phyloP scores from a whole-genome alignment of 192 early-diverging fungal species.

The Backusella mclennaniae region DNA sequence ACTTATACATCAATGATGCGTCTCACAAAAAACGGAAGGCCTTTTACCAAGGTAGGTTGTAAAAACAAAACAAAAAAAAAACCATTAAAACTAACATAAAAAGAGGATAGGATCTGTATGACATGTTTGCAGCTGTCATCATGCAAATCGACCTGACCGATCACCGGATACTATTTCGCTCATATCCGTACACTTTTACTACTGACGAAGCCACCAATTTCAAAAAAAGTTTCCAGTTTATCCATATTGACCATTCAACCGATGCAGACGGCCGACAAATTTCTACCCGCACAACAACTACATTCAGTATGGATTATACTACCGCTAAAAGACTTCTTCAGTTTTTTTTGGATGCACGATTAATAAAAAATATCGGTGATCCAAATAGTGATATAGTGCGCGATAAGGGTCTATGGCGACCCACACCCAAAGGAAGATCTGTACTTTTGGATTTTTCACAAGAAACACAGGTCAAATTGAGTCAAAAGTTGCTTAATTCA shows the following conservation, averaged over 20 bases:
- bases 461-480: conserved; percentile 19
- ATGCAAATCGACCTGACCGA: conserved; percentile 44
- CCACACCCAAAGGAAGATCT: conserved; percentile 47
- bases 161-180: conserved; percentile 43
- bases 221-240: conserved; percentile 36
- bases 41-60: conserved; percentile 14
- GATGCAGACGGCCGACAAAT: conserved; percentile 38
- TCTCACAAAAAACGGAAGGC: background rate
- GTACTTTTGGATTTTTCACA: conserved; percentile 24
- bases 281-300: conserved; percentile 45
- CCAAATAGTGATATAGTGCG: conserved; percentile 40
- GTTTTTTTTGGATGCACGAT: conserved; percentile 49
- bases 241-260: conserved; percentile 29
- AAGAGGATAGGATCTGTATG: conserved; percentile 45
- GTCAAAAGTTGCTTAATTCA: conserved; percentile 12
- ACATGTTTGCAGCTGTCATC: conserved; percentile 50
- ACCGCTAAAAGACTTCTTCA: conserved; percentile 46
- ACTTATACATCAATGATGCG: conserved; percentile 19
- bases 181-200: conserved; percentile 48
- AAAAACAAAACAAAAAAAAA: background rate
- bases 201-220: conserved; percentile 47
- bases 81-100: background rate
- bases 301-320: conserved; percentile 48
- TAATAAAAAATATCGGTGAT: conserved; percentile 42
- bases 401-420: conserved; percentile 39